Percentiles rank a stretch among this genome's conserved stretches.
These are phyloP conservation scores for Suhomyces panamericanus DNA, from an alignment of 1,139 yeast genomes.

Conservation along the genomic window DNA sequence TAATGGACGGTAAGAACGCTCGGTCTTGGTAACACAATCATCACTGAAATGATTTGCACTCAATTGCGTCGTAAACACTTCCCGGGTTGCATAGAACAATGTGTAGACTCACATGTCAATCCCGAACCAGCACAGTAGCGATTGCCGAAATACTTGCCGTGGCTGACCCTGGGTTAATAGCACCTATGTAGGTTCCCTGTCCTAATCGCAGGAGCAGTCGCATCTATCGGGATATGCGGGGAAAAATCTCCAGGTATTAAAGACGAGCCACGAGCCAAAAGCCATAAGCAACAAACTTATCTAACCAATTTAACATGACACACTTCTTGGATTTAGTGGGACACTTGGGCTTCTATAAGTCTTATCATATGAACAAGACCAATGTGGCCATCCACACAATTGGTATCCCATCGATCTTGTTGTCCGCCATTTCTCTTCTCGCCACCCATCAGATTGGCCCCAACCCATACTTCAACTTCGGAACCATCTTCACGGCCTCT, in stretches of 20 bases:
- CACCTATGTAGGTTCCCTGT: too few relatives aligned
- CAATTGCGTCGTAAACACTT: too few relatives aligned
- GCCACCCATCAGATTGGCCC: slow-evolving; percentile 23
- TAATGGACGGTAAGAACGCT: too few relatives aligned
- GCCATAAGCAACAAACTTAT: background rate
- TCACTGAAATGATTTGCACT: too few relatives aligned
- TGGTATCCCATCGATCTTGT: slow-evolving; percentile 77
- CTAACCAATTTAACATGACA: background rate
- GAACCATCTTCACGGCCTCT: slow-evolving; percentile 30
- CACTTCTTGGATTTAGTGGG: slow-evolving; percentile 49
- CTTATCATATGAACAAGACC: slow-evolving; percentile 68
- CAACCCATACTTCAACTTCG: slow-evolving; percentile 43
- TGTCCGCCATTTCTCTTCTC: slow-evolving; percentile 50
- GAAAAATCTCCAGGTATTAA: background rate
- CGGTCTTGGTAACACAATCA: too few relatives aligned
- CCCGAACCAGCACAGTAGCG: too few relatives aligned
- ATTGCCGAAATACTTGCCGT: too few relatives aligned
- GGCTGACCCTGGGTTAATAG: too few relatives aligned
- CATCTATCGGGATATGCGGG: background rate
- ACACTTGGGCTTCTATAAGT: slow-evolving; percentile 79
- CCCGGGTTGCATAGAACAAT: too few relatives aligned
- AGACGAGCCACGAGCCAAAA: background rate
- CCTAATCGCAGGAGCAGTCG: too few relatives aligned
- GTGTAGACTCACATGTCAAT: too few relatives aligned
- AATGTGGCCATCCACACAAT: slow-evolving; percentile 77